These are phyloP conservation scores for Linum usitatissimum DNA, from an alignment of 345 rosid genomes.

Conservation along the genomic window DNA sequence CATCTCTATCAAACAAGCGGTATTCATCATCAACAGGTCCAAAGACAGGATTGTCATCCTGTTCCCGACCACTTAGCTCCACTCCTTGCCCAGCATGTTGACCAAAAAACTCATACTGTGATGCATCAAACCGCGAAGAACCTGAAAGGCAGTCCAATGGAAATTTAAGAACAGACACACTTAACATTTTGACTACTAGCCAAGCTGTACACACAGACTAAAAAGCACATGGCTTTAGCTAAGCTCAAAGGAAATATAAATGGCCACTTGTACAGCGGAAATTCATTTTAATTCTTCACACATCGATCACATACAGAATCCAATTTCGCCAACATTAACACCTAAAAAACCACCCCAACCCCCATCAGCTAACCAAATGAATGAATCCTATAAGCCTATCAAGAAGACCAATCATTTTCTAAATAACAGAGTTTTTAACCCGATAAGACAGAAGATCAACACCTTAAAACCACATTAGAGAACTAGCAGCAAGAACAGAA, in stretches of 20 bases:
- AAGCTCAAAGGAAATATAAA: background rate
- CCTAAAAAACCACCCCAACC: no score
- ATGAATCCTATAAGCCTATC: no score
- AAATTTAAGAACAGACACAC: background rate
- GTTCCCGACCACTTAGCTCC: constrained; percentile 65
- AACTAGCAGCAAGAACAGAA: no score
- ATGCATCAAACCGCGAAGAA: constrained; percentile 43
- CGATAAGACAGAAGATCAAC: no score
- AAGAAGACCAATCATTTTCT: no score
- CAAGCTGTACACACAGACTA: background rate
- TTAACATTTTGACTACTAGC: background rate
- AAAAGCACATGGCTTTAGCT: background rate
- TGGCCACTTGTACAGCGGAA: background rate
- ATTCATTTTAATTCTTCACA: background rate
- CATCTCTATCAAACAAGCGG: constrained; percentile 67
- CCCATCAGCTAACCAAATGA: no score
- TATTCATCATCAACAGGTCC: constrained; percentile 67
- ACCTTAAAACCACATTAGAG: no score
- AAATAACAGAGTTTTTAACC: no score
- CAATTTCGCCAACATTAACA: no score
- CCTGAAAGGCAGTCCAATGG: constrained; percentile 5
- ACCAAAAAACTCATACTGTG: constrained; percentile 71
- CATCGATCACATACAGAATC: no score
- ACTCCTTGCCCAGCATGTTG: constrained; percentile 44
- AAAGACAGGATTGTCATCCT: constrained; percentile 26